Evolutionary conservation across 768 basidiomycete genomes (phyloP), one percentile per base, ranked within the genome.

Genomic region (Auriscalpium orientale): DNA sequence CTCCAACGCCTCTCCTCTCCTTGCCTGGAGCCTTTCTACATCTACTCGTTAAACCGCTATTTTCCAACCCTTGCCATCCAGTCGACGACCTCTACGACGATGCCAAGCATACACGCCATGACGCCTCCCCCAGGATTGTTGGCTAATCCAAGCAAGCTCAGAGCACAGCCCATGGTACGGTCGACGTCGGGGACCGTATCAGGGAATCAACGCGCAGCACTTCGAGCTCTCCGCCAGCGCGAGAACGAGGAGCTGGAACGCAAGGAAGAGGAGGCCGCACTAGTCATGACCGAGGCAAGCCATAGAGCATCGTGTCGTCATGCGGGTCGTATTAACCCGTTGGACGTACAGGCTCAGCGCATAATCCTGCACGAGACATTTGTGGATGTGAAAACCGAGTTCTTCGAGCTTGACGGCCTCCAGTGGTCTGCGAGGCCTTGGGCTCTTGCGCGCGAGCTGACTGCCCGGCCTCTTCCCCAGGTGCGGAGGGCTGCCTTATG

Each of bases 371-470:
- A 65, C 20, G 62, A 66, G 51, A 76, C 81, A 1, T 84, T 84
- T 61, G 70, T 65, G 20, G 73, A 73, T 5, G 82, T 84, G 36
- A 84, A 84, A 58, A 77, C 77, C 8, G 82, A 84, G 59, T 84
- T 83, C 62, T 72, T 74, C 54, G 83, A 84, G 65, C 73, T 84
- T 15, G 83, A 84, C 54, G 83, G 83, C 0, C 67, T 81, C 37
- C 72, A 75, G 38, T 81, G 81, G 82, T 66, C 74, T n/a, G 40
- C 18, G 13, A 28, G n/a, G 20, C 48, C 13, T 40, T 34, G 15
- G 12, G 18, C 40, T 43, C 40, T 13, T 15, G 15, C 15, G 40
- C 18, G 40, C 40, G 40, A 43, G 40, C 40, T 8, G 40, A 43
- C 18, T 43, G 40, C 40, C 18, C 40, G 18, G 15, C 40, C 40